Percentiles rank a stretch among this genome's conserved stretches.
Evolutionary conservation across 1,139 yeast genomes (phyloP).

Genomic region (Geotrichum phurueaensis): DNA sequence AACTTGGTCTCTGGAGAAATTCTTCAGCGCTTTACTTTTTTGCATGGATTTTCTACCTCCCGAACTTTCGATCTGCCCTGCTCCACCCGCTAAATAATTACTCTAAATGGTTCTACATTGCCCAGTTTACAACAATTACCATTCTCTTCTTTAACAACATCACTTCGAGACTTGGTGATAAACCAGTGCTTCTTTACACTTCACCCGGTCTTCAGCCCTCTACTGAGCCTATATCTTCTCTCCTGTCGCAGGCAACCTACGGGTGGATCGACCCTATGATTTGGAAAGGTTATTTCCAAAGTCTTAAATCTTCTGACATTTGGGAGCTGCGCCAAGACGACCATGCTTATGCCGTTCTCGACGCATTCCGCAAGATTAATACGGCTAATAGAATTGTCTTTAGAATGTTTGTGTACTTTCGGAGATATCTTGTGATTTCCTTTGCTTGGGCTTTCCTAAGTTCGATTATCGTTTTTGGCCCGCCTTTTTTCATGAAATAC

Average conservation of each 20-base stretch:
- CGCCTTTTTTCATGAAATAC: slow-evolving; percentile 69
- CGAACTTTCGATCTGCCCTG: slow-evolving; percentile 61
- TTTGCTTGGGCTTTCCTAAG: slow-evolving; percentile 65
- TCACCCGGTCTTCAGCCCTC: slow-evolving; percentile 52
- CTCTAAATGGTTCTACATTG: slow-evolving; percentile 35
- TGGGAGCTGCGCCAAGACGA: slow-evolving; percentile 85
- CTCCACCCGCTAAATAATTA: slow-evolving; percentile 42
- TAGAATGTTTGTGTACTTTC: slow-evolving; percentile 58
- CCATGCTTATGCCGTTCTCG: slow-evolving; percentile 65
- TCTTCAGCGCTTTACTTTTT: slow-evolving; percentile 55
- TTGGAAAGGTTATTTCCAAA: slow-evolving; percentile 53
- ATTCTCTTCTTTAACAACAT: slow-evolving; percentile 48
- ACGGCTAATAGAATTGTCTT: slow-evolving; percentile 43
- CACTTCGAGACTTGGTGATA: slow-evolving; percentile 57
- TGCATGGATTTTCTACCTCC: slow-evolving; percentile 46
- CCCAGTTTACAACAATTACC: slow-evolving; percentile 35
- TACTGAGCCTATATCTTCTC: slow-evolving; percentile 61
- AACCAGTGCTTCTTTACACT: slow-evolving; percentile 37
- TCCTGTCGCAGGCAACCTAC: slow-evolving; percentile 60
- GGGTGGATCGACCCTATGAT: slow-evolving; percentile 73
- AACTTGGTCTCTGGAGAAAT: slow-evolving; percentile 56
- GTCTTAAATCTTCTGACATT: slow-evolving; percentile 57
- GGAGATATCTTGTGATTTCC: slow-evolving; percentile 55
- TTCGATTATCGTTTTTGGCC: slow-evolving; percentile 63
- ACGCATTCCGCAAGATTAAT: slow-evolving; percentile 46